Conservation (phyloP, 768 basidiomycete species). For the Tulasnella sp. region DNA sequence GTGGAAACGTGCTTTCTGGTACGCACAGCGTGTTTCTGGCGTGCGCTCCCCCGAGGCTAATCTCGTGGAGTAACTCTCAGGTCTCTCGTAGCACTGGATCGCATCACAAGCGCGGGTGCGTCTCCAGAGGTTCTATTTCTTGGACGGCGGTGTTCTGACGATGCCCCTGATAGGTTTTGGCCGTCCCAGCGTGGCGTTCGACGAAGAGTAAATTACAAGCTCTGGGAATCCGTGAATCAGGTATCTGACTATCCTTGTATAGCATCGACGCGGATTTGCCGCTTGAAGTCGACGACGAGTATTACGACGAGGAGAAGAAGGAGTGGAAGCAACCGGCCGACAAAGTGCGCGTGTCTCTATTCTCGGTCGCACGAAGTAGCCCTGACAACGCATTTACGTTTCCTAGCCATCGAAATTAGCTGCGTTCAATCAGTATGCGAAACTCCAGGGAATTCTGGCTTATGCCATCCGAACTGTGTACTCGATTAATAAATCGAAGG, state of each 20-base stretch:
- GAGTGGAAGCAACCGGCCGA: slow-evolving; percentile 62
- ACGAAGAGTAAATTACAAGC: slow-evolving; percentile 57
- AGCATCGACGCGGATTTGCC: slow-evolving; percentile 72
- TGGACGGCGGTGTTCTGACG: background rate
- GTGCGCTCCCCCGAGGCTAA: background rate
- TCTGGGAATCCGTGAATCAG: background rate
- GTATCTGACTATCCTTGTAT: slow-evolving; percentile 9
- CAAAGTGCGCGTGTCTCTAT: slow-evolving; percentile 32
- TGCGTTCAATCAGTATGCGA: slow-evolving; percentile 54
- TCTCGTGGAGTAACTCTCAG: slow-evolving; percentile 1
- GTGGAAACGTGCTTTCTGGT: slow-evolving; percentile 79
- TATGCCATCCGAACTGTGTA: slow-evolving; percentile 66
- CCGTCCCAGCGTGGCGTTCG: slow-evolving; percentile 64
- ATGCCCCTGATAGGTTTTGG: slow-evolving; percentile 41
- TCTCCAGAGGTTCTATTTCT: background rate
- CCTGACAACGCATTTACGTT: background rate
- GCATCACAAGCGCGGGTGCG: slow-evolving; percentile 38
- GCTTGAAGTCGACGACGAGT: slow-evolving; percentile 76
- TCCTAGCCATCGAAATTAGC: slow-evolving; percentile 47
- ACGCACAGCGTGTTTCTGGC: slow-evolving; percentile 33
- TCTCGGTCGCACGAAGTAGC: background rate
- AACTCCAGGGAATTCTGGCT: slow-evolving; percentile 58
- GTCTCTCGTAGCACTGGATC: slow-evolving; percentile 33
- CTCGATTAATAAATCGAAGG: slow-evolving; percentile 60
- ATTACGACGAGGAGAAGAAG: slow-evolving; percentile 59